These are phyloP conservation scores for Durusdinium trenchii DNA, from an alignment of 73 alveolate species.

Conservation along the genomic window DNA sequence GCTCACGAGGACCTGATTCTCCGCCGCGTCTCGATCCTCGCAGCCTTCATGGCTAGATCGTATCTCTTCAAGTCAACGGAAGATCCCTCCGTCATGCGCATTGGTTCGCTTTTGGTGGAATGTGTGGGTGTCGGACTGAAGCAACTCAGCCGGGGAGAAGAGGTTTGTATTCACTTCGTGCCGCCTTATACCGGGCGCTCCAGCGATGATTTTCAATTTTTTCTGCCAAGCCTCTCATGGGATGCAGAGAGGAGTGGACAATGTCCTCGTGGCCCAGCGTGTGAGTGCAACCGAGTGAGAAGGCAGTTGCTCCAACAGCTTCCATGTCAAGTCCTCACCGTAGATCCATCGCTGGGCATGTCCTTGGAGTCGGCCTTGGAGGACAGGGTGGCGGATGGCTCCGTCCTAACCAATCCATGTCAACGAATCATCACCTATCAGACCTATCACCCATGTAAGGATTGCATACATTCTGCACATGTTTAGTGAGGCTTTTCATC, in stretches of 20 bases:
- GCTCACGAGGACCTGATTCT: slow-evolving; percentile 47
- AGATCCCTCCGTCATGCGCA: not conserved
- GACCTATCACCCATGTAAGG: not conserved
- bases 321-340: not conserved
- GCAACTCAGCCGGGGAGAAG: slow-evolving; percentile 39
- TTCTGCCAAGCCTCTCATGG: slow-evolving; percentile 21
- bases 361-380: not conserved
- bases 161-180: slow-evolving; percentile 62
- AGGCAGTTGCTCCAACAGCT: not conserved
- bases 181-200: slow-evolving; percentile 30
- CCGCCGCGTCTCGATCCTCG: slow-evolving; percentile 41
- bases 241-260: not conserved
- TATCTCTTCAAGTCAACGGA: not conserved
- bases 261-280: slow-evolving; percentile 40
- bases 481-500: not conserved
- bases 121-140: slow-evolving; percentile 25
- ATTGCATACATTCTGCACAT: too few relatives aligned
- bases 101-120: slow-evolving; percentile 31
- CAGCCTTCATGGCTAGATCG: slow-evolving; percentile 56
- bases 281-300: slow-evolving; percentile 43
- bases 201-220: slow-evolving; percentile 52
- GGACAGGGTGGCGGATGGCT: not conserved
- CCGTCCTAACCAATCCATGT: not conserved
- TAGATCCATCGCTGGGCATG: not conserved
- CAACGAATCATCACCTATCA: not conserved